These are phyloP conservation scores for Brassica cretica DNA, from an alignment of 345 rosid species.

Conservation along the genomic window DNA sequence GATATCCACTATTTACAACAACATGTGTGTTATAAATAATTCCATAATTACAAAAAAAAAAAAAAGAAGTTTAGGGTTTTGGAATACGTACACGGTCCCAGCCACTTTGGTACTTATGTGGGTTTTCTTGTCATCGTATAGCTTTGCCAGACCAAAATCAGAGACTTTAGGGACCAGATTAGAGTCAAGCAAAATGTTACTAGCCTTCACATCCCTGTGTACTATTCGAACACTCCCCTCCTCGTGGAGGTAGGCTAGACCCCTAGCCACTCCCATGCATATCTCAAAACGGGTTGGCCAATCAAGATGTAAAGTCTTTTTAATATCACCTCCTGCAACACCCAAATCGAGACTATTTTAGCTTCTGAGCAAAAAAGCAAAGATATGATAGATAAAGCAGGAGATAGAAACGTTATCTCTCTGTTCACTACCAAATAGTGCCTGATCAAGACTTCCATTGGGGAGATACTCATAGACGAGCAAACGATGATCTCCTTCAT, in stretches of 20 bases:
- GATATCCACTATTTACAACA: constrained; percentile 51
- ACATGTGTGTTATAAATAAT: constrained; percentile 37
- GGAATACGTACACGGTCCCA: constrained; percentile 42
- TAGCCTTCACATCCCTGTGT: constrained; percentile 66
- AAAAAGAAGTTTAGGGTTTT: background rate
- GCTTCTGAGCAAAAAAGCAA: background rate
- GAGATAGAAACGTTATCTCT: background rate
- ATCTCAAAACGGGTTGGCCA: constrained; percentile 57
- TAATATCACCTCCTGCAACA: constrained; percentile 5
- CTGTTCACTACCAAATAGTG: constrained; percentile 27
- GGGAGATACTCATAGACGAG: constrained; percentile 60
- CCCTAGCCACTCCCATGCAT: constrained; percentile 58
- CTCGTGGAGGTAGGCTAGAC: constrained; percentile 59
- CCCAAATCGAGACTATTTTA: background rate
- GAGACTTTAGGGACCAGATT: constrained; percentile 44
- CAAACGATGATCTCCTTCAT: constrained; percentile 42
- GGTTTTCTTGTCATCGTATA: constrained; percentile 45
- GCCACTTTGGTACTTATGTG: constrained; percentile 49
- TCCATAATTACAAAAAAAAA: background rate
- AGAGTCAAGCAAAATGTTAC: constrained; percentile 57
- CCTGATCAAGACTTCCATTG: constrained; percentile 54
- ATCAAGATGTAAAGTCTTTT: constrained; percentile 39
- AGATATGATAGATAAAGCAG: background rate
- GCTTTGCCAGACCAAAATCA: constrained; percentile 48
- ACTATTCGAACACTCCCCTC: constrained; percentile 58